phyloP scores from a whole-genome alignment of 345 rosid species.

The Murraya koenigii region DNA sequence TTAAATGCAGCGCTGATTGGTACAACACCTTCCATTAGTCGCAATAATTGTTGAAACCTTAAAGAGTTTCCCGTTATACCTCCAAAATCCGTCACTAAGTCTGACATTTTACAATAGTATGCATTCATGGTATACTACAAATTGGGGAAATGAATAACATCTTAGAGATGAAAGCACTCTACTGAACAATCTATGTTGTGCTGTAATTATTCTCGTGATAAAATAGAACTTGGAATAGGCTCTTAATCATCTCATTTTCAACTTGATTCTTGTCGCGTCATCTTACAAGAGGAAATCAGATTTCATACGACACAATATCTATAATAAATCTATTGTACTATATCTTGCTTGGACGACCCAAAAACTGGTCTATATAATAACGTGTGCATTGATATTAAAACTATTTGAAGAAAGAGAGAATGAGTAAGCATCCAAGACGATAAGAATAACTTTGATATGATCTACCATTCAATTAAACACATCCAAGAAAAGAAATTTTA shows the following conservation, averaged over 20 bases:
- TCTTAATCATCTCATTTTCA: slow-evolving; percentile 21
- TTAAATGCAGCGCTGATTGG: too few species aligned
- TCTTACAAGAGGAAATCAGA: slow-evolving; percentile 5
- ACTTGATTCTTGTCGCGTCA: slow-evolving; percentile 9
- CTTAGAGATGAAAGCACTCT: too few species aligned
- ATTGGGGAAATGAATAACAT: too few species aligned
- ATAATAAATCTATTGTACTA: neutral
- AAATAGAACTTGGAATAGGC: neutral
- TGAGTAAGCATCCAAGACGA: neutral
- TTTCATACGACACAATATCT: slow-evolving; percentile 15
- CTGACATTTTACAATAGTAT: too few species aligned
- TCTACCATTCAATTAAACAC: neutral
- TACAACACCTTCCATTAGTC: too few species aligned
- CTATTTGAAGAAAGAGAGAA: neutral
- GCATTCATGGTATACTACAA: too few species aligned
- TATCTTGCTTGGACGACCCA: neutral
- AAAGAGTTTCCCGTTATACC: too few species aligned
- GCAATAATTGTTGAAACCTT: too few species aligned
- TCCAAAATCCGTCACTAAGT: too few species aligned
- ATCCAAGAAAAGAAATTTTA: neutral
- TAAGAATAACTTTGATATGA: neutral
- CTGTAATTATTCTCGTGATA: too few species aligned
- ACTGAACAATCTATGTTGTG: too few species aligned
- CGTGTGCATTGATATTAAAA: neutral
- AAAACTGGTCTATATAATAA: neutral